These are phyloP conservation scores for Hypoxylon sp. DNA, from an alignment of 2,329 filamentous ascomycete genomes.

Conservation along the genomic window DNA sequence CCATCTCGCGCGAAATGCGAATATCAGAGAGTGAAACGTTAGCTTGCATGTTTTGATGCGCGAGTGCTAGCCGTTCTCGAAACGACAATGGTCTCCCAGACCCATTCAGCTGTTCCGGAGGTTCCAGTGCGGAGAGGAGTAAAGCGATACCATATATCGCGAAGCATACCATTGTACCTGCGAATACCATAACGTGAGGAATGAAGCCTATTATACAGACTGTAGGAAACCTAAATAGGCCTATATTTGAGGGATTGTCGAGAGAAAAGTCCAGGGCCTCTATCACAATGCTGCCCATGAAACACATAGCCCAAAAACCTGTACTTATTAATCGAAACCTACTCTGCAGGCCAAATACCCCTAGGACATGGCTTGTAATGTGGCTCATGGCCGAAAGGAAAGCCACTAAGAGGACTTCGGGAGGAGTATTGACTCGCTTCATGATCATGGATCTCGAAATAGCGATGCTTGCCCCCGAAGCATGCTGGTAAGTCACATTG, in stretches of 20 bases:
- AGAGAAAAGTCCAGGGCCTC: slow-evolving; percentile 76
- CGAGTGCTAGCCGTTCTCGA: slow-evolving; percentile 74
- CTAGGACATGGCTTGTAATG: slow-evolving; percentile 85
- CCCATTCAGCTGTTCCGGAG: slow-evolving; percentile 64
- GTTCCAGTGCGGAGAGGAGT: slow-evolving; percentile 78
- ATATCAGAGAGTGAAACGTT: slow-evolving; percentile 88
- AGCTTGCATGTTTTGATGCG: slow-evolving; percentile 92
- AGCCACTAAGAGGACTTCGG: slow-evolving; percentile 88
- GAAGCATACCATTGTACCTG: slow-evolving; percentile 82
- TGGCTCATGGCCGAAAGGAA: slow-evolving; percentile 93
- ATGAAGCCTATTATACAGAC: slow-evolving; percentile 96
- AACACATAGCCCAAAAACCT: slow-evolving; percentile 89
- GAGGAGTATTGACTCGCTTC: slow-evolving; percentile 86
- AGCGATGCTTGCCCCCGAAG: slow-evolving; percentile 61
- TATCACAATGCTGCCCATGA: slow-evolving; percentile 88
- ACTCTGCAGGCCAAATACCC: slow-evolving; percentile 83
- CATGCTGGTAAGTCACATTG: slow-evolving; percentile 61
- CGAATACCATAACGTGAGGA: slow-evolving; percentile 88
- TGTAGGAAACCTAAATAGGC: slow-evolving; percentile 88
- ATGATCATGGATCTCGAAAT: slow-evolving; percentile 78
- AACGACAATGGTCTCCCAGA: slow-evolving; percentile 59
- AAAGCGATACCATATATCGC: slow-evolving; percentile 85
- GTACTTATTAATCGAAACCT: slow-evolving; percentile 88
- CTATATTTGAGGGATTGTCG: slow-evolving; percentile 72
- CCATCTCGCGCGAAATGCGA: slow-evolving; percentile 86